Percentiles rank a stretch among this genome's conserved stretches.
These are phyloP conservation scores for Micractinium conductrix DNA, from an alignment of 139 green algal species.

Conservation along the genomic window DNA sequence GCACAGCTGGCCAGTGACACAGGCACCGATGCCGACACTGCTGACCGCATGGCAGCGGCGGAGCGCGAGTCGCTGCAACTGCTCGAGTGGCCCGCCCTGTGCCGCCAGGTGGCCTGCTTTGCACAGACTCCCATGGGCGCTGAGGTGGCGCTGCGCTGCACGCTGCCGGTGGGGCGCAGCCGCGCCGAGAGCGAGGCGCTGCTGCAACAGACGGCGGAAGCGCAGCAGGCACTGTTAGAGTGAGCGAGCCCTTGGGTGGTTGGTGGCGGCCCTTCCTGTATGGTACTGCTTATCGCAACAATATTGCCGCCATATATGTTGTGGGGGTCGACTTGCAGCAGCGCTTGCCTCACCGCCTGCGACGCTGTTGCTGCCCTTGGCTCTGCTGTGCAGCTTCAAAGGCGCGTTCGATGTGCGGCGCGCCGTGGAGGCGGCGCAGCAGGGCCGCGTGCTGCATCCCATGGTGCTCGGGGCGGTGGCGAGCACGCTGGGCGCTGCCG, in stretches of 20 bases:
- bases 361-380: no score
- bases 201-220: slow-evolving; percentile 79
- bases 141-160: slow-evolving; percentile 37
- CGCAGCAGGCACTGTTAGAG: slow-evolving; percentile 28
- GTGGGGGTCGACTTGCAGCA: no score
- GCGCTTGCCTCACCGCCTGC: no score
- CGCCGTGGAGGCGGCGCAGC: slow-evolving; percentile 53
- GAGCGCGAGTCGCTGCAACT: slow-evolving; percentile 62
- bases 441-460: slow-evolving; percentile 55
- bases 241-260: background rate
- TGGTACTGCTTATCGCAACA: no score
- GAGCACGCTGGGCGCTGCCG: slow-evolving; percentile 59
- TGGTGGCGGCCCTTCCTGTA: no score
- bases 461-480: slow-evolving; percentile 77
- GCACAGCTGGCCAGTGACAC: background rate
- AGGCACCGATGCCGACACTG: background rate
- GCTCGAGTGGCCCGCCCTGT: slow-evolving; percentile 78
- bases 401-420: slow-evolving; percentile 67
- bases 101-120: slow-evolving; percentile 80
- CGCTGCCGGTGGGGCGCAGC: slow-evolving; percentile 57
- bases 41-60: background rate
- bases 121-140: slow-evolving; percentile 71
- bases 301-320: no score
- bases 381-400: slow-evolving; percentile 35
- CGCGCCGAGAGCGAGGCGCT: slow-evolving; percentile 65